Evolutionary conservation across 169 alveolate species (phyloP).

Genomic region (Toxoplasma gondii): DNA sequence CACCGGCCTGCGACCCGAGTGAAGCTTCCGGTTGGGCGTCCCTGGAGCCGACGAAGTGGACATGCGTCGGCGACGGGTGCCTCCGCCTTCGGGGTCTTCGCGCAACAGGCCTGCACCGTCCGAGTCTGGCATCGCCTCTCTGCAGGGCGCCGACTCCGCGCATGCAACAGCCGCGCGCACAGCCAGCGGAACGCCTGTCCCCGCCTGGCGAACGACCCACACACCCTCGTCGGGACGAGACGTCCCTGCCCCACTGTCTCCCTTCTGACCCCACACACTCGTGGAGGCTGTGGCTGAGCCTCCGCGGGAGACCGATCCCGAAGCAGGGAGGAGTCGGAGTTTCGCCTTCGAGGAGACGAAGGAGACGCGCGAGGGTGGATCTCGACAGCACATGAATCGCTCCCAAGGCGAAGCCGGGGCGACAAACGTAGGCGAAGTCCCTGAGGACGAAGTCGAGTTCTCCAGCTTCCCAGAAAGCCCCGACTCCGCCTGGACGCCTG

Average conservation of each 20-base stretch:
- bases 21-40: not conserved
- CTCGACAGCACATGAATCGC: not conserved
- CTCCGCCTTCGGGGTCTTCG: not conserved
- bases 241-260: not conserved
- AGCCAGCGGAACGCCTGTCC: not conserved
- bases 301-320: not conserved
- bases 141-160: not conserved
- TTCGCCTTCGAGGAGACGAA: not conserved
- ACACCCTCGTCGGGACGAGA: not conserved
- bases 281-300: not conserved
- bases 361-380: slow-evolving; percentile 12
- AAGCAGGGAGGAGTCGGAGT: not conserved
- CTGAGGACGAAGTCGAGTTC: not conserved
- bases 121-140: no score
- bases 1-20: not conserved
- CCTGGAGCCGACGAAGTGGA: not conserved
- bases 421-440: not conserved
- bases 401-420: not conserved
- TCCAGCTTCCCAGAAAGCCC: not conserved
- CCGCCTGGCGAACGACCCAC: not conserved
- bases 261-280: not conserved
- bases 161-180: slow-evolving; percentile 8
- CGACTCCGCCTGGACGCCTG: not conserved
- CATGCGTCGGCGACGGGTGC: not conserved
- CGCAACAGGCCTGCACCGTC: not conserved